Conservation (phyloP, 2,329 filamentous ascomycete species). For the Cladosporium austrohemisphaericum region DNA sequence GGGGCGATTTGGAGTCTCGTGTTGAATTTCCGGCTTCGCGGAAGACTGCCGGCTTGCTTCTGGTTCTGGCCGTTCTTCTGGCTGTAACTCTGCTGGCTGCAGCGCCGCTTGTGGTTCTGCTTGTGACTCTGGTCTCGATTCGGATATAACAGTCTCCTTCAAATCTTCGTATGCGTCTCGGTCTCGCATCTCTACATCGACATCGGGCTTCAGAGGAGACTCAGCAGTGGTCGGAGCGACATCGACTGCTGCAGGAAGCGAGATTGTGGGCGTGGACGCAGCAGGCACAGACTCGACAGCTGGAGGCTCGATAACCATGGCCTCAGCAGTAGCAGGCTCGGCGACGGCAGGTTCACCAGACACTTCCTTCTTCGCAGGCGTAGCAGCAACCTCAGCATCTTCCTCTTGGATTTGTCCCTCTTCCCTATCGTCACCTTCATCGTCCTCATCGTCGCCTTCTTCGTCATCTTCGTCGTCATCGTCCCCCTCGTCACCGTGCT, state of each 20-base stretch:
- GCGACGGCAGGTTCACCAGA: slow-evolving; percentile 2
- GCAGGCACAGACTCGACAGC: neutral
- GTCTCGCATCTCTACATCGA: slow-evolving; percentile 10
- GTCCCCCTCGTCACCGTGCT: slow-evolving; percentile 44
- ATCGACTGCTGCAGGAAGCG: neutral
- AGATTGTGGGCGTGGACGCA: neutral
- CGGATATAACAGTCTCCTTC: neutral
- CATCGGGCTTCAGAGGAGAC: neutral
- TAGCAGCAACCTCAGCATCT: slow-evolving; percentile 21
- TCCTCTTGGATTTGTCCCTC: slow-evolving; percentile 34
- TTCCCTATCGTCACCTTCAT: slow-evolving; percentile 43
- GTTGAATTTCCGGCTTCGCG: neutral
- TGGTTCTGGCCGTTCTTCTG: neutral
- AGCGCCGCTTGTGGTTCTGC: neutral
- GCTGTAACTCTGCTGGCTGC: neutral
- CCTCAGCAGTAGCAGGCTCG: neutral
- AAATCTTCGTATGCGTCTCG: slow-evolving; percentile 1
- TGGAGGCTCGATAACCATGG: neutral
- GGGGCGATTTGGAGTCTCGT: too few relatives aligned
- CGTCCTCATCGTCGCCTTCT: slow-evolving; percentile 39
- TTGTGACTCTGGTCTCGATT: neutral
- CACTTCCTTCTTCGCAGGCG: slow-evolving; percentile 19
- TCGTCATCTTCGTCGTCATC: slow-evolving; percentile 49
- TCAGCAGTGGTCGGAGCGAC: neutral
- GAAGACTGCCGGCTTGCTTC: neutral